Base-by-base conservation (phyloP, 2,329 filamentous ascomycete species). In the Clarireedia paspali region DNA sequence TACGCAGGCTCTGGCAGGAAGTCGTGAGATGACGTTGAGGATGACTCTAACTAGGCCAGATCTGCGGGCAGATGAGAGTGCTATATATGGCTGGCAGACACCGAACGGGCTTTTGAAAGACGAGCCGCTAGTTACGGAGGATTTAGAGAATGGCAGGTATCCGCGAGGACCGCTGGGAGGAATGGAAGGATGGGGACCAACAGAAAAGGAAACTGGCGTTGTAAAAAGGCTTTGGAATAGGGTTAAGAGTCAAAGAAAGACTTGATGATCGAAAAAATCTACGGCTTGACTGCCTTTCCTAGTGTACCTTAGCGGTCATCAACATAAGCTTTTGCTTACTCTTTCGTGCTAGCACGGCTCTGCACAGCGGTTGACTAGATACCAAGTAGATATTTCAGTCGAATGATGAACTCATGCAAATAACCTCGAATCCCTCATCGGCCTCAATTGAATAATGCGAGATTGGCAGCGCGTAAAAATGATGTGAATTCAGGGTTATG, bases 21-120 rank as follows among this genome's bases (percentile, higher is more conserved):
- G 82, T 55, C 81, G 91, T 36, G 91, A 97, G 70, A 96, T 96
- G 91, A 97, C 94, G 2, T 74, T 97, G 49, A 88, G 91, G 49
- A 95, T 97, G 91, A 97, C 92, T 0, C 79, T 97, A 54, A 97
- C 94, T 3, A 79, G 91, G 47, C 89, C 91, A 0, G 92, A 97
- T 68, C 78, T 97, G 48, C 84, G 91, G 44, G 85, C 85, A 4
- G 78, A 85, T 60, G 87, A 92, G 59, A 82, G 86, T 10, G 78
- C 85, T 59, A 77, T 89, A 15, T 89, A 91, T 64, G 83, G 83
- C 44, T 88, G 84, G 83, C 81, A 86, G 65, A 73, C 73, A 34
- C 63, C 65, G 39, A 70, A 70, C 57, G 62, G 57, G 44, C 62
- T 57, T 62, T 40, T 63, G 50, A 58, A 74, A 61, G 70, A 77